Base-by-base conservation (phyloP, 1,284 basidiomycete species). In the Puccinia horiana region DNA sequence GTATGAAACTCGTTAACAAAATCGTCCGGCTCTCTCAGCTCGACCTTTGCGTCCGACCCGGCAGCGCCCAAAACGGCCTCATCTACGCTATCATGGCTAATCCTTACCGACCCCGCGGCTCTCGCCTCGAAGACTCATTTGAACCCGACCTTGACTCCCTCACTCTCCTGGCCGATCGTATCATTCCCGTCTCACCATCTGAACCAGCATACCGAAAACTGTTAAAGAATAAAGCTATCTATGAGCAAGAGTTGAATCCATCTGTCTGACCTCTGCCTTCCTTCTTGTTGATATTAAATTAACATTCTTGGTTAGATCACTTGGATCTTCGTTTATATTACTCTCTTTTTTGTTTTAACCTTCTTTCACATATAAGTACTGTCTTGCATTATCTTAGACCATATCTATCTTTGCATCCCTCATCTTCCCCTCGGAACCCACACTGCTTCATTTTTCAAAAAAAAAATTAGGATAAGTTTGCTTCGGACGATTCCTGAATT, bases 61-160 rank as follows among this genome's bases (percentile, higher is more conserved):
- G 70, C 23, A 44, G 42, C 49, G 37, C 5, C 23, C 35, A 56
- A 4, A 20, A 4, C 40, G 74, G 74, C 18, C 1, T 44, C 23
- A 29, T 63, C 23, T 76, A 76, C 26, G 74, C 47, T 35, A 6
- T 76, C 18, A 76, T 76, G 56, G 54, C 32, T 23, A 76, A 76
- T 40, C 74, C 74, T 3, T 40, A 16, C 26, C 32, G 40, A 20
- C 23, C 70, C 49, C 47, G 52, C 23, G 16, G 14, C 49, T 35
- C 47, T 16, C 4, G 47, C 16, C 47, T 23, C 5, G 70, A 73
- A 6, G 47, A 52, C 6, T 20, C 2, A 6, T 40, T 47, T 20
- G 47, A 52, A 20, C 16, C 18, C 49, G 49, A 54, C 47, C 32
- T 49, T 23, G 70, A 56, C 32, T 20, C 29, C 9, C 52, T 49